Evolutionary conservation across 306 rosid species (phyloP).

Genomic region (Cucumis hystrix): DNA sequence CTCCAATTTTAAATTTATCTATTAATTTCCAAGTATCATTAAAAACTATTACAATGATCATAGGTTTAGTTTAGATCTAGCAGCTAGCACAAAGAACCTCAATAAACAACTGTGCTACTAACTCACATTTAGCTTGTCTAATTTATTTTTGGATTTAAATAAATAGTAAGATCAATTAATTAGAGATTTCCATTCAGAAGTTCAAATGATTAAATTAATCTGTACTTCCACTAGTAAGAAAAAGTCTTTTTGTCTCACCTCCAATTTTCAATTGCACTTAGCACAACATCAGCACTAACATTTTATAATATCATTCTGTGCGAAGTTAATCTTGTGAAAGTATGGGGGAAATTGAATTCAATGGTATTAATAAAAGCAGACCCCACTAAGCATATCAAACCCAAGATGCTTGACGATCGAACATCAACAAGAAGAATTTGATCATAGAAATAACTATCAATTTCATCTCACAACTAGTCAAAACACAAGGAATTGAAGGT

Average conservation of each 20-base stretch:
- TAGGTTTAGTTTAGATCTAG: neutral
- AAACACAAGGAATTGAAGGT: neutral
- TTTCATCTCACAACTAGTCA: neutral
- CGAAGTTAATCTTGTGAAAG: neutral
- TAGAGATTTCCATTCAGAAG: neutral
- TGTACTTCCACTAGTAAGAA: neutral
- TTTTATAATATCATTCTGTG: neutral
- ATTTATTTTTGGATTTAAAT: neutral
- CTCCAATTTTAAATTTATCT: neutral
- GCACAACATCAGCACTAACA: neutral
- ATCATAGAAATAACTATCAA: neutral
- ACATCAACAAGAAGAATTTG: neutral
- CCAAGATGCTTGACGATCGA: neutral
- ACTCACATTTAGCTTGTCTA: neutral
- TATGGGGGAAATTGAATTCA: neutral
- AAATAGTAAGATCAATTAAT: neutral
- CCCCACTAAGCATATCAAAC: neutral
- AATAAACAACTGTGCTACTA: neutral
- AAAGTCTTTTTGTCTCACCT: neutral
- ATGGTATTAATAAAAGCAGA: neutral
- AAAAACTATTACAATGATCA: neutral
- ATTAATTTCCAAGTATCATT: too few species aligned
- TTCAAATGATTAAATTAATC: neutral
- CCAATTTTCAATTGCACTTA: neutral
- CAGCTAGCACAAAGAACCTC: neutral